Conservation (phyloP, 148 eudicot species). For the Rhododendron kiyosumense region DNA sequence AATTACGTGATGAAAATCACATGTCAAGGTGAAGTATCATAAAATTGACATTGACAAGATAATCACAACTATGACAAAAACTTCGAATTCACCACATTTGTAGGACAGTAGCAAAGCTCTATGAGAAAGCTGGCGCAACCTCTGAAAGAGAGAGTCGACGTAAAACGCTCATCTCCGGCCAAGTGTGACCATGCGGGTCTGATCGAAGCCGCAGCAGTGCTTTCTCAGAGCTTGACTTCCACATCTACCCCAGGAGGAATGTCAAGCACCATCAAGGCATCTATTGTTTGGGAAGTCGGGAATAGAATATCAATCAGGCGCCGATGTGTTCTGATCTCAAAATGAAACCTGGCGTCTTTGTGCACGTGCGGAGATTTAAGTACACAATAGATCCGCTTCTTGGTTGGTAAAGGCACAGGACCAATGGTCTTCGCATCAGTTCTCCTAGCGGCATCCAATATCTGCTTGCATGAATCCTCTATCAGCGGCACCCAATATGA, state of each 20-base stretch:
- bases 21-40: neutral
- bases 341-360: constrained; percentile 96
- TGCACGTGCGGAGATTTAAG: constrained; percentile 96
- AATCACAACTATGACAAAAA: neutral
- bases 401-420: constrained; percentile 92
- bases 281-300: constrained; percentile 96
- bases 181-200: neutral
- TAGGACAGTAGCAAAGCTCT: neutral
- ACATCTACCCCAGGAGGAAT: constrained; percentile 98
- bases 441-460: constrained; percentile 86
- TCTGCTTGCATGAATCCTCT: constrained; percentile 95
- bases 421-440: constrained; percentile 90
- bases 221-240: constrained; percentile 79
- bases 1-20: neutral
- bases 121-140: neutral
- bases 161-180: neutral
- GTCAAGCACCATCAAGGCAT: constrained; percentile 94
- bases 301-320: constrained; percentile 84
- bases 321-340: constrained; percentile 93
- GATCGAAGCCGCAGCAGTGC: constrained; percentile 3
- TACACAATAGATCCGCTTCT: constrained; percentile 75
- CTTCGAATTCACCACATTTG: neutral
- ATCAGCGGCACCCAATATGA: constrained; percentile 92
- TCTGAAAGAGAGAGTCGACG: neutral
- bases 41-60: constrained; percentile 6